Percentiles rank a stretch among this genome's conserved stretches.
Conservation (phyloP, 305 asterid species). For the Fraxinus platypoda region DNA sequence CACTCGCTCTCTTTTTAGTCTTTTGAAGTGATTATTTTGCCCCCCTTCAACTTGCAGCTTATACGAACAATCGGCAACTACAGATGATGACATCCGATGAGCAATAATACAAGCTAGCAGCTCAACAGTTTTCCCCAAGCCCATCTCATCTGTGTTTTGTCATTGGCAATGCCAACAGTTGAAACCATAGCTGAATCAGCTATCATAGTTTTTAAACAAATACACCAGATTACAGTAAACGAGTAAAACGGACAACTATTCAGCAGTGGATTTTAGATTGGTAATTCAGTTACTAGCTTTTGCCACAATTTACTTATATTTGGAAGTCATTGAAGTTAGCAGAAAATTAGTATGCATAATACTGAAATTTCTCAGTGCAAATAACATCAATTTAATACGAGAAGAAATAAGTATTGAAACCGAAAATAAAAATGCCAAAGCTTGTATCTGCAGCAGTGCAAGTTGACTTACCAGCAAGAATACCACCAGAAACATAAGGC, state of each 20-base stretch:
- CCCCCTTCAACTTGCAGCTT: constrained; percentile 38
- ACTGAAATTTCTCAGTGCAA: constrained; percentile 8
- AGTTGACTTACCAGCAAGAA: constrained; percentile 81
- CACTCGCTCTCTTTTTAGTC: constrained; percentile 87
- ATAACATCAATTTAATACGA: not conserved
- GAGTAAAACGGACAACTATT: not conserved
- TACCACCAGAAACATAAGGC: constrained; percentile 78
- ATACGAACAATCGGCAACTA: constrained; percentile 35
- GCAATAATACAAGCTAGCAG: constrained; percentile 81
- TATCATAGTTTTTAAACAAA: constrained; percentile 24
- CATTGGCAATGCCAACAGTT: constrained; percentile 32
- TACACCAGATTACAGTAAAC: constrained; percentile 20
- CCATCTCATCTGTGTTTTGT: constrained; percentile 83
- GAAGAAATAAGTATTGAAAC: not conserved
- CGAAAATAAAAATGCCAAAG: not conserved
- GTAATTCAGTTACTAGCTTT: constrained; percentile 3
- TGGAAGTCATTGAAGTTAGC: constrained; percentile 3
- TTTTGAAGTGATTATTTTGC: constrained; percentile 46
- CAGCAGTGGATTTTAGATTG: not conserved
- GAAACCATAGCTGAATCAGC: constrained; percentile 32
- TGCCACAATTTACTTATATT: constrained; percentile 8
- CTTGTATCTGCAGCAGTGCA: not conserved
- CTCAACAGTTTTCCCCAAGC: constrained; percentile 97
- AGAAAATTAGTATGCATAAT: not conserved
- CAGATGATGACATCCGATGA: constrained; percentile 69